Base-by-base conservation (phyloP, 192 early-diverging fungal species). In the Backusella morwellensis region DNA sequence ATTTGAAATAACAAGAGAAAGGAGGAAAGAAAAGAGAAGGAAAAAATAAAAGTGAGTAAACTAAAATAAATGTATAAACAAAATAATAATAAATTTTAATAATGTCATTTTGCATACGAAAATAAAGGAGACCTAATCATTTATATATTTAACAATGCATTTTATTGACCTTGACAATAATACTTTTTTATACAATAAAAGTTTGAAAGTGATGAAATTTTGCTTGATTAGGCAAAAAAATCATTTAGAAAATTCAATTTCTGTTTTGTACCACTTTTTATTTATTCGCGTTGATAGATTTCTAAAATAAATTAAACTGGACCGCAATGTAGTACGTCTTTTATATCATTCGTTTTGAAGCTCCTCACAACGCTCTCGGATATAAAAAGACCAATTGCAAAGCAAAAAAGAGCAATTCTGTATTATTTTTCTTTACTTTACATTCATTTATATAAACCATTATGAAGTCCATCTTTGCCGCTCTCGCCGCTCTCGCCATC, bases 401-500 rank as follows among this genome's bases (percentile, higher is more conserved):
- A 29, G 4, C 23, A 26, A 70, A 36, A 70, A 42, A 17, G 38
- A 29, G 4, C 4, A 36, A 23, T 23, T 12, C 23, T 50, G 26
- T 29, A 4, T 63, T 29, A 23, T 15, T 26, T 59, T 63, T 50
- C 47, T 36, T 15, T 73, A 35, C 35, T 66, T 23, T 68, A 50
- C 50, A 52, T 73, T 78, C 68, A 44, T 66, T 66, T 40, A 47
- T 34, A 44, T 32, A 66, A 42, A 66, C 14, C 6, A 76, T 8
- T 29, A 80, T 80, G 79, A 75, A 80, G 74, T 40, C 75, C 35
- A 23, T 74, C 35, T 68, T 67, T 35, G 50, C 72, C 52, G 75
- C 66, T 17, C 8, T 70, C 19, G 38, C 70, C 47, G 78, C 73
- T 67, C 26, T 76, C 17, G 59, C 70, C 70, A 38, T 70, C 38